Evolutionary conservation across 768 basidiomycete species (phyloP).

Genomic region (Galerina sulciceps): DNA sequence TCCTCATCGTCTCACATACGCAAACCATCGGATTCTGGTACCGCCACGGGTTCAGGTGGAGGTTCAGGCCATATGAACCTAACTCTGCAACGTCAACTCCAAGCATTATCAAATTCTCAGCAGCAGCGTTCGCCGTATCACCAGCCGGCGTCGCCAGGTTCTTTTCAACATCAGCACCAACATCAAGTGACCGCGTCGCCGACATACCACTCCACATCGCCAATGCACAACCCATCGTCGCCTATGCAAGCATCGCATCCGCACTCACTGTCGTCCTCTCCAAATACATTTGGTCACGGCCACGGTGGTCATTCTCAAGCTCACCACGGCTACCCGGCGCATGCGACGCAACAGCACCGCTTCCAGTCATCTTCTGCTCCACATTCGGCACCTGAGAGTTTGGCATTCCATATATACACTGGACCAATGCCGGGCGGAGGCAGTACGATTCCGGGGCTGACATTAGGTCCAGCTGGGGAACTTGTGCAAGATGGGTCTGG

Average conservation of each 20-base stretch:
- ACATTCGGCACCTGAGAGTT: slow-evolving; percentile 72
- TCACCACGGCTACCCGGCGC: not conserved
- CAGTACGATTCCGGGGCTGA: slow-evolving; percentile 17
- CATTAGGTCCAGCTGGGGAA: slow-evolving; percentile 13
- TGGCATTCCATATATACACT: slow-evolving; percentile 56
- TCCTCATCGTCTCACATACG: slow-evolving; percentile 6
- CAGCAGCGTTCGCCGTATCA: slow-evolving; percentile 10
- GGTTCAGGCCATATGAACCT: not conserved
- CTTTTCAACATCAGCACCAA: slow-evolving; percentile 12
- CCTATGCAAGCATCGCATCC: slow-evolving; percentile 12
- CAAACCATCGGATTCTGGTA: slow-evolving; percentile 1
- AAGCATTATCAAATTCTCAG: slow-evolving; percentile 14
- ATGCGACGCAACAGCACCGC: not conserved
- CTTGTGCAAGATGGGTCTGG: slow-evolving; percentile 5
- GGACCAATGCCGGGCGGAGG: slow-evolving; percentile 10
- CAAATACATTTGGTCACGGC: not conserved
- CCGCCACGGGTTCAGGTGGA: not conserved
- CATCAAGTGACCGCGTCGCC: slow-evolving; percentile 11
- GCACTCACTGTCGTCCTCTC: slow-evolving; percentile 1
- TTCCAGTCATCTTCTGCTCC: slow-evolving; percentile 22
- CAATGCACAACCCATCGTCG: slow-evolving; percentile 18
- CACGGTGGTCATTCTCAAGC: not conserved
- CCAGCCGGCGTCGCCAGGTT: slow-evolving; percentile 9
- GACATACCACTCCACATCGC: slow-evolving; percentile 13
- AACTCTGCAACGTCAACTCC: slow-evolving; percentile 19